Percentiles rank a stretch among this genome's conserved stretches.
phyloP scores from a whole-genome alignment of 208 protist genomes.

The Crithidia mellificae region DNA sequence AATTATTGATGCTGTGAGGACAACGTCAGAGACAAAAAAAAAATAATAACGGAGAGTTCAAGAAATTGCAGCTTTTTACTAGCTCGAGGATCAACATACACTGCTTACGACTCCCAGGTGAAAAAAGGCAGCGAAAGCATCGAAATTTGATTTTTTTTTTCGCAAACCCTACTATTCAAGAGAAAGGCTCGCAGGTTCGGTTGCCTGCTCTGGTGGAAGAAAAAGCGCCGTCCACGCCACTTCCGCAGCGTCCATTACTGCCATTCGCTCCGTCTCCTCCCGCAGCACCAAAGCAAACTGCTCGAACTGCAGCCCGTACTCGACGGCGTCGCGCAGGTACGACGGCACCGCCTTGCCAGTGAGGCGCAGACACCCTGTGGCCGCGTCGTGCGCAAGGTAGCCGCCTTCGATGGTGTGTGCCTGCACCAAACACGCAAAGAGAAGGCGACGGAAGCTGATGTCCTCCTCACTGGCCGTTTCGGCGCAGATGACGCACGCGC shows the following conservation, averaged over 20 bases:
- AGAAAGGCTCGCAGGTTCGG: background rate
- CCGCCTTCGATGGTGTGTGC: constrained; percentile 44
- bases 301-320: constrained; percentile 54
- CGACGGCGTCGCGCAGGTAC: constrained; percentile 46
- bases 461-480: constrained; percentile 78
- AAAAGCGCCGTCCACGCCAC: constrained; percentile 18
- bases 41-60: no score
- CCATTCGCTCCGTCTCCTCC: constrained; percentile 76
- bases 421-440: constrained; percentile 49
- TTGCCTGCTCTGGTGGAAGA: background rate
- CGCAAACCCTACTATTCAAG: no score
- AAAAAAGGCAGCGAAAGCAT: no score
- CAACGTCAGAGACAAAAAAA: constrained; percentile 11
- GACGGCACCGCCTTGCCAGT: constrained; percentile 17
- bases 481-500: constrained; percentile 52
- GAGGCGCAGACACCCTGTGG: constrained; percentile 16
- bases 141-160: no score
- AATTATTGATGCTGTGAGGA: no score
- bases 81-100: no score
- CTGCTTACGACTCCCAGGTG: no score
- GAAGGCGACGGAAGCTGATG: constrained; percentile 50
- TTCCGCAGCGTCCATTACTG: constrained; percentile 40
- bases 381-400: constrained; percentile 37
- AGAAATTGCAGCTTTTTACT: no score
- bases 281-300: constrained; percentile 38